A percentile compares a stretch with the other conserved stretches of the same genome.
Conservation (phyloP, 1,284 basidiomycete species). For the Ganoderma resinaceum region DNA sequence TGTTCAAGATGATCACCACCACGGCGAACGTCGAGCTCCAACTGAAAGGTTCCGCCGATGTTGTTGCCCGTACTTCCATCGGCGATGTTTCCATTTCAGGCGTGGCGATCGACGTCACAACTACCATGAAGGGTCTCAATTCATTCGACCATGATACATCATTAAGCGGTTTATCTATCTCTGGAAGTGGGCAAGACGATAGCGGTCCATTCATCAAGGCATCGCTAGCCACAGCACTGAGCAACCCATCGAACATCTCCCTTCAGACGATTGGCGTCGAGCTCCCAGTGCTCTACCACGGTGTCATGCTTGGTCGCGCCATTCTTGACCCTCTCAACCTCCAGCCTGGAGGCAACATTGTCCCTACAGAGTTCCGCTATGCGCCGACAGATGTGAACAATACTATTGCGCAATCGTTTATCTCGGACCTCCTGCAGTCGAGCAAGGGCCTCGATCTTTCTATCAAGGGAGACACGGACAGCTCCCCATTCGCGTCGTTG, state of each 20-base stretch:
- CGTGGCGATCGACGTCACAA: conserved; percentile 68
- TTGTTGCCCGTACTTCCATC: conserved; percentile 69
- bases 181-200: conserved; percentile 65
- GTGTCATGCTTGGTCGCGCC: conserved; percentile 60
- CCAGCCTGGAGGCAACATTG: conserved; percentile 61
- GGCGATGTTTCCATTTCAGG: conserved; percentile 73
- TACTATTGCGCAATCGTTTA: conserved; percentile 59
- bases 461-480: conserved; percentile 63
- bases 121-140: conserved; percentile 62
- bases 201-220: conserved; percentile 43
- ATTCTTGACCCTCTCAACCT: conserved; percentile 66
- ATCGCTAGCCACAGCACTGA: conserved; percentile 58
- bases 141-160: conserved; percentile 57
- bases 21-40: conserved; percentile 52
- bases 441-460: conserved; percentile 53
- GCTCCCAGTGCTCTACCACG: conserved; percentile 66
- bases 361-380: conserved; percentile 72
- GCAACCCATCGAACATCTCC: conserved; percentile 75
- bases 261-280: conserved; percentile 64
- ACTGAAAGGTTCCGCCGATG: conserved; percentile 65
- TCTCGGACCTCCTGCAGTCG: conserved; percentile 58
- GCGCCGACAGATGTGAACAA: conserved; percentile 68
- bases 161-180: conserved; percentile 61
- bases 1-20: conserved; percentile 69
- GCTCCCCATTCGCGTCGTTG: conserved; percentile 71